phyloP scores from a whole-genome alignment of 305 asterid species.

The Petunia hybrid region DNA sequence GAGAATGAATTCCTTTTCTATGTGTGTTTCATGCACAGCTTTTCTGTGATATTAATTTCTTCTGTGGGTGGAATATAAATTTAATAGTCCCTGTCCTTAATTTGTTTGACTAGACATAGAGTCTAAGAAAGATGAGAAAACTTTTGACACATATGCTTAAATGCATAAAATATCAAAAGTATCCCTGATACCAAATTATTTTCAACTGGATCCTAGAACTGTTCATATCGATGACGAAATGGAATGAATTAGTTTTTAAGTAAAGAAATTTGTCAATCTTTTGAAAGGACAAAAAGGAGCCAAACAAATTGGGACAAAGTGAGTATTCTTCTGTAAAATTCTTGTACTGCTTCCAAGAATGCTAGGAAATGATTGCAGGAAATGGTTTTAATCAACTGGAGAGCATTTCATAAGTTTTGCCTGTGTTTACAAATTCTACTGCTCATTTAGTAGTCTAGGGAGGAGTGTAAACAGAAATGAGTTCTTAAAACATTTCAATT shows the following conservation, averaged over 20 bases:
- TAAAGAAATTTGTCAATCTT: not conserved
- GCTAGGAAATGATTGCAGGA: slow-evolving; percentile 8
- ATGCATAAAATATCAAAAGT: not conserved
- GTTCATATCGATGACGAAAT: not conserved
- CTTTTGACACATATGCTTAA: not conserved
- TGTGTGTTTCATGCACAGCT: not conserved
- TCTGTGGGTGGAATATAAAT: not conserved
- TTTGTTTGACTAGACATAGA: not conserved
- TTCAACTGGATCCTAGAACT: not conserved
- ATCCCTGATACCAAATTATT: not conserved
- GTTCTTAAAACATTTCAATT: not conserved
- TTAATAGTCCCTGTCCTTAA: not conserved
- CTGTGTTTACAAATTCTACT: slow-evolving; percentile 6
- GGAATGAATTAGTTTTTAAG: not conserved
- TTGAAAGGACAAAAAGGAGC: slow-evolving; percentile 12
- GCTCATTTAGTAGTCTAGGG: no score
- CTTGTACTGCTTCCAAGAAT: not conserved
- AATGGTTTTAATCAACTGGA: not conserved
- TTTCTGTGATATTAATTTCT: not conserved
- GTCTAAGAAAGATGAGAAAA: not conserved
- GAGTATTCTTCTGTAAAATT: not conserved
- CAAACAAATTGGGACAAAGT: not conserved
- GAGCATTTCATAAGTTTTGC: not conserved
- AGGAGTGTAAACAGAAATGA: not conserved
- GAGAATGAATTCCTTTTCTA: not conserved